These are phyloP conservation scores for Sporothrix globosa DNA, from an alignment of 2,329 filamentous ascomycete genomes.

Conservation along the genomic window DNA sequence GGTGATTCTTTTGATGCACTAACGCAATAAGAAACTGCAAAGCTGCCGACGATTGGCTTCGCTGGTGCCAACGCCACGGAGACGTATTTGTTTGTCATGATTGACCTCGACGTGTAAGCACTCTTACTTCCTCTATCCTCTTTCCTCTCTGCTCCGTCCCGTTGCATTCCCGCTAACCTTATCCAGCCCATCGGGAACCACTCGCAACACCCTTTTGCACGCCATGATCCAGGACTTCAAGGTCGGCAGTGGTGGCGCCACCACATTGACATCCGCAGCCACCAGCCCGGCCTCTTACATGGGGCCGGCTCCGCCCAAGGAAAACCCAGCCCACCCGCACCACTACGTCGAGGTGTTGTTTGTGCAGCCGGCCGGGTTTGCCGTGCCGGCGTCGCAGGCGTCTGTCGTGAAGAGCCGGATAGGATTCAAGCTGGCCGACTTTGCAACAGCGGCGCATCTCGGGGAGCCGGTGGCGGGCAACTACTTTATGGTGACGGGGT, in stretches of 20 bases:
- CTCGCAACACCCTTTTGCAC: constrained; percentile 36
- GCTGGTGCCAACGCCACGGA: constrained; percentile 36
- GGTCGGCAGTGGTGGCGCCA: constrained; percentile 32
- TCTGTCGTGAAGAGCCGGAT: constrained; percentile 27
- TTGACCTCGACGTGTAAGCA: constrained; percentile 39
- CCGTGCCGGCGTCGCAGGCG: constrained; percentile 38
- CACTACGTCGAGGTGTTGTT: constrained; percentile 47
- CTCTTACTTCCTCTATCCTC: neutral
- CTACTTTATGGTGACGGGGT: constrained; percentile 34
- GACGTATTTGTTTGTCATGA: constrained; percentile 41
- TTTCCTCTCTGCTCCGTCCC: neutral
- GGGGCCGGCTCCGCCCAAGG: constrained; percentile 43
- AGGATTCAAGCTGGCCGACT: constrained; percentile 31
- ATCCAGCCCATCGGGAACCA: constrained; percentile 20
- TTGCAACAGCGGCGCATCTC: constrained; percentile 29
- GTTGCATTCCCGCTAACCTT: neutral
- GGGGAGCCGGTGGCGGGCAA: constrained; percentile 31
- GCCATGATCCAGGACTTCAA: constrained; percentile 40
- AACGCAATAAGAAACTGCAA: constrained; percentile 37
- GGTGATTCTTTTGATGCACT: neutral
- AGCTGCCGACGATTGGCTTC: constrained; percentile 37
- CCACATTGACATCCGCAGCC: constrained; percentile 36
- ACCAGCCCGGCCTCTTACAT: constrained; percentile 38
- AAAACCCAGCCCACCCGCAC: constrained; percentile 46
- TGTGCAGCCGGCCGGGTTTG: constrained; percentile 44